Conservation (phyloP, 1,284 basidiomycete species). For the Kalmanozyma brasiliensis region DNA sequence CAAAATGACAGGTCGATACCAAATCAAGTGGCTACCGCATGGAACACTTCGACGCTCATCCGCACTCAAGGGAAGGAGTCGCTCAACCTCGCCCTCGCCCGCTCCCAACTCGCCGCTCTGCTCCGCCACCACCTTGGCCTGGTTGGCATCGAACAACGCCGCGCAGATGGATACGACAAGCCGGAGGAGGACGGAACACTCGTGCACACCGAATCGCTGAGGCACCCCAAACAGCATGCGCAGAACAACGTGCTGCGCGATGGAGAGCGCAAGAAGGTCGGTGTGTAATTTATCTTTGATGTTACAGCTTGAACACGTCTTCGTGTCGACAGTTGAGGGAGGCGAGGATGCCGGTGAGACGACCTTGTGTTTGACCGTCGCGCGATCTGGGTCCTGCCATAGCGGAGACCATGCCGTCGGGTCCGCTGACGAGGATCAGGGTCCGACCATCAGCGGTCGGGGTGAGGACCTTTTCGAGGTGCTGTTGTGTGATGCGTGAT, state of each 20-base stretch:
- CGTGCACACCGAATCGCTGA: conserved; percentile 28
- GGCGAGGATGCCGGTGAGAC: conserved; percentile 29
- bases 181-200: conserved; percentile 23
- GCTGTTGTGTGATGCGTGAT: conserved; percentile 33
- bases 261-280: conserved; percentile 31
- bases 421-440: conserved; percentile 46
- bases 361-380: conserved; percentile 41
- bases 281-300: too few relatives aligned
- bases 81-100: conserved; percentile 12
- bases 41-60: conserved; percentile 25
- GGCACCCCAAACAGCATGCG: conserved; percentile 13
- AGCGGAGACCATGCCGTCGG: conserved; percentile 45
- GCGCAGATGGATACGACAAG: conserved; percentile 11
- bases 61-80: not conserved
- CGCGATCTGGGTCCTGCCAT: conserved; percentile 42
- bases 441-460: not conserved
- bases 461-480: conserved; percentile 13
- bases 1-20: conserved; percentile 16
- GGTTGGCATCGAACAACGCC: conserved; percentile 21
- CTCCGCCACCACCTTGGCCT: conserved; percentile 28
- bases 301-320: conserved; percentile 51
- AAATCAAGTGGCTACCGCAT: conserved; percentile 21
- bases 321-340: conserved; percentile 24
- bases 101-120: conserved; percentile 37
- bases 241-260: conserved; percentile 34